These are phyloP conservation scores for Trametes meyenii DNA, from an alignment of 768 basidiomycete species.

Conservation along the genomic window DNA sequence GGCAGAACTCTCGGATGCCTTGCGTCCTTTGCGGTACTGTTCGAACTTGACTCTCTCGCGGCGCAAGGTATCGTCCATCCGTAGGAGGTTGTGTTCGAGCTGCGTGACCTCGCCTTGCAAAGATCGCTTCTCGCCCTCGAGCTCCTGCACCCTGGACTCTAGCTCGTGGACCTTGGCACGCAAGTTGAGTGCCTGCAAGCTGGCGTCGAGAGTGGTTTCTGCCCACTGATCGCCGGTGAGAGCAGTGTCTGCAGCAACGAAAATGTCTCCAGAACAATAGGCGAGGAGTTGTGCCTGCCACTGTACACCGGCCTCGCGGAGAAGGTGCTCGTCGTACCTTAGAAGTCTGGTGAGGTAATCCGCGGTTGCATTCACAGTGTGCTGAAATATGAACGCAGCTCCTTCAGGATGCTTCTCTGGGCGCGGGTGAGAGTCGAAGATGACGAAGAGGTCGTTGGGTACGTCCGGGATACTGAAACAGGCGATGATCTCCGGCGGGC, in stretches of 20 bases:
- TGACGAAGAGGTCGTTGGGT: slow-evolving; percentile 45
- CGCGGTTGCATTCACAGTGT: slow-evolving; percentile 47
- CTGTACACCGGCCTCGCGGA: slow-evolving; percentile 47
- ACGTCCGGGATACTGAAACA: slow-evolving; percentile 43
- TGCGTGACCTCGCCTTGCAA: slow-evolving; percentile 12
- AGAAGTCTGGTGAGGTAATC: slow-evolving; percentile 50
- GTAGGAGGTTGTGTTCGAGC: slow-evolving; percentile 34
- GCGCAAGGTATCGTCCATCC: slow-evolving; percentile 10
- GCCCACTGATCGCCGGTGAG: slow-evolving; percentile 31
- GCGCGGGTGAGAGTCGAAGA: slow-evolving; percentile 73
- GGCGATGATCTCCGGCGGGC: slow-evolving; percentile 70
- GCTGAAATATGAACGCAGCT: slow-evolving; percentile 58
- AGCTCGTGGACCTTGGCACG: slow-evolving; percentile 45
- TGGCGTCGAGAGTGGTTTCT: slow-evolving; percentile 50
- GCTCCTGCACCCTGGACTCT: slow-evolving; percentile 33
- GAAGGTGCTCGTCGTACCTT: slow-evolving; percentile 48
- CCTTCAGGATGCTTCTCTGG: slow-evolving; percentile 56
- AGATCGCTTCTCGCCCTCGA: slow-evolving; percentile 27
- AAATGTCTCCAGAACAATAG: slow-evolving; percentile 62
- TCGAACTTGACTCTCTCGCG: not conserved
- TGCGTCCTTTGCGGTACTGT: not conserved
- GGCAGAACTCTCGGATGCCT: not conserved
- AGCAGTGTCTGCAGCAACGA: slow-evolving; percentile 39
- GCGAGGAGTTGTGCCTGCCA: slow-evolving; percentile 70
- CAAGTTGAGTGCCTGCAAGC: slow-evolving; percentile 48